Conservation (phyloP, 2,329 filamentous ascomycete species). For the Metarhizium guizhouense region DNA sequence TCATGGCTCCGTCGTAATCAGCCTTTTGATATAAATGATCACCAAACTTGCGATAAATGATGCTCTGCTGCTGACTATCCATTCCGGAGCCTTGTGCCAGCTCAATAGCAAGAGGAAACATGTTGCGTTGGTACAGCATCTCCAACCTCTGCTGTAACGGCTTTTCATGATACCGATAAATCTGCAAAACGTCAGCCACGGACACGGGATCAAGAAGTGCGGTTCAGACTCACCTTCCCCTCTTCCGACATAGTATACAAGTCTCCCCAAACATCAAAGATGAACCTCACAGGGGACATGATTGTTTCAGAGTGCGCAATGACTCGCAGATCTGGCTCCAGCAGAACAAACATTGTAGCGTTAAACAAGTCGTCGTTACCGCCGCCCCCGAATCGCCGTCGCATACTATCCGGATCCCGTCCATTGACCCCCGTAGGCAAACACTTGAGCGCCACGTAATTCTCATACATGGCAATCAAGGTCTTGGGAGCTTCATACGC, state of each 20-base stretch:
- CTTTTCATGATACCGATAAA: slow-evolving; percentile 86
- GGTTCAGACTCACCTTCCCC: slow-evolving; percentile 59
- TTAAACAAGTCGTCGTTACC: slow-evolving; percentile 70
- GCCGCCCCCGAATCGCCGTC: slow-evolving; percentile 62
- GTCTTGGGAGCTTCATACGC: slow-evolving; percentile 90
- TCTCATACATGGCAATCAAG: slow-evolving; percentile 65
- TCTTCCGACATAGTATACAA: slow-evolving; percentile 85
- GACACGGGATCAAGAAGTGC: neutral
- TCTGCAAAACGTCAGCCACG: slow-evolving; percentile 33
- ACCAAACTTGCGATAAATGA: slow-evolving; percentile 88
- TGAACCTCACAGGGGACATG: slow-evolving; percentile 66
- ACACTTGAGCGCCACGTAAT: slow-evolving; percentile 82
- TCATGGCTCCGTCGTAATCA: slow-evolving; percentile 97
- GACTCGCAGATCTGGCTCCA: slow-evolving; percentile 88
- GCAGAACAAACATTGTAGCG: slow-evolving; percentile 76
- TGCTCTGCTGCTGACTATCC: slow-evolving; percentile 71
- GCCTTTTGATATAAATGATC: slow-evolving; percentile 92
- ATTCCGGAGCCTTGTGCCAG: slow-evolving; percentile 83
- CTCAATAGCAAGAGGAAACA: slow-evolving; percentile 86
- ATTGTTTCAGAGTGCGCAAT: slow-evolving; percentile 84
- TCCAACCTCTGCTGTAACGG: slow-evolving; percentile 83
- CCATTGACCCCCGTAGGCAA: slow-evolving; percentile 54
- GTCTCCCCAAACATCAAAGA: slow-evolving; percentile 86
- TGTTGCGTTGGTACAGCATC: slow-evolving; percentile 85
- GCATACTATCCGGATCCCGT: slow-evolving; percentile 49